Evolutionary conservation across 192 early-diverging fungal species (phyloP).

Genomic region (Coemansia sp.): DNA sequence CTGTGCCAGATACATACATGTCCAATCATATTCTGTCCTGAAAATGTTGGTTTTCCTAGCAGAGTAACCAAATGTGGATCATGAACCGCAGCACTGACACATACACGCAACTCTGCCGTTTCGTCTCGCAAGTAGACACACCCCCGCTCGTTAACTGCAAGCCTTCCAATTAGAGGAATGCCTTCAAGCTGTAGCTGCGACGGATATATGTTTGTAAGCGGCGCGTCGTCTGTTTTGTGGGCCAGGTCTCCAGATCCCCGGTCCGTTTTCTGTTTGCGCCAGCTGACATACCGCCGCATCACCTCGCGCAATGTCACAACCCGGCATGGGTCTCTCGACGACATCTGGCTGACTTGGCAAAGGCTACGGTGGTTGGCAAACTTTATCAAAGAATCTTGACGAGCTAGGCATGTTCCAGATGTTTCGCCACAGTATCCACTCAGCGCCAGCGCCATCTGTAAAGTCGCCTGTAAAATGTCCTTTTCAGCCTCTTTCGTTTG

Average conservation of each 20-base stretch:
- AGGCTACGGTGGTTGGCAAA: neutral
- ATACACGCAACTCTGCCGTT: slow-evolving; percentile 28
- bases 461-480: neutral
- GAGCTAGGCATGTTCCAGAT: neutral
- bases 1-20: slow-evolving; percentile 34
- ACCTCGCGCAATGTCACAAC: slow-evolving; percentile 28
- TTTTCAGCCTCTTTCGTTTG: neutral
- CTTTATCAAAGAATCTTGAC: neutral
- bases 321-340: neutral
- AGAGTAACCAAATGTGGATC: neutral
- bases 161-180: slow-evolving; percentile 28
- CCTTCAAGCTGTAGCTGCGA: slow-evolving; percentile 19
- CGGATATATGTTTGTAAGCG: slow-evolving; percentile 10
- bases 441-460: neutral
- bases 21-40: slow-evolving; percentile 32
- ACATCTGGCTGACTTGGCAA: neutral
- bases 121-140: slow-evolving; percentile 31
- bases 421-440: neutral
- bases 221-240: slow-evolving; percentile 1
- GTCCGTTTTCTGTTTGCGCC: neutral
- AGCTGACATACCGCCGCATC: slow-evolving; percentile 13
- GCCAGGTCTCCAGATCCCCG: neutral
- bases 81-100: slow-evolving; percentile 5
- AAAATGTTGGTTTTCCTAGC: neutral
- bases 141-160: slow-evolving; percentile 27